Evolutionary conservation across 1,139 yeast genomes (phyloP).

Genomic region (Yamadazyma pseudoaaseri): DNA sequence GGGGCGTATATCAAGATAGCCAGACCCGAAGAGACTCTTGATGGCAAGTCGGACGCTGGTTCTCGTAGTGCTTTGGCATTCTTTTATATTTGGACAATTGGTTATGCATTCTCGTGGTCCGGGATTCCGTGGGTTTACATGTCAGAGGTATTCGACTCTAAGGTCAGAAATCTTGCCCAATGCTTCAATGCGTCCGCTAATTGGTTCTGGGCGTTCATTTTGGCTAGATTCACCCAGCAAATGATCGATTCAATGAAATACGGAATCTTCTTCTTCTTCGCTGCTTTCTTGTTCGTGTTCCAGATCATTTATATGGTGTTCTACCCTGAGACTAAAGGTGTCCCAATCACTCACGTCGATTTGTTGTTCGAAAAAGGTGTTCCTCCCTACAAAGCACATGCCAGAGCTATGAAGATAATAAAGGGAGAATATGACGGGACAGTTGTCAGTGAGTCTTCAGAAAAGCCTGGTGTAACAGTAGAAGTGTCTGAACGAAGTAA

Average conservation of each 20-base stretch:
- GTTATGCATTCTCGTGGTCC: constrained; percentile 41
- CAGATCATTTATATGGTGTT: constrained; percentile 32
- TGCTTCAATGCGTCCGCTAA: constrained; percentile 42
- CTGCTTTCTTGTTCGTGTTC: constrained; percentile 31
- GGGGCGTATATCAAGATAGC: constrained; percentile 47
- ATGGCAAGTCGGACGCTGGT: constrained; percentile 24
- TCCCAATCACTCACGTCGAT: constrained; percentile 43
- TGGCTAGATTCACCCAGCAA: constrained; percentile 43
- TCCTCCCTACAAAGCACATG: constrained; percentile 13
- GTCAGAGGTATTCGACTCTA: constrained; percentile 44
- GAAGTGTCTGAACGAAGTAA: no score
- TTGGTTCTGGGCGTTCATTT: constrained; percentile 49
- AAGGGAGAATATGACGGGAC: constrained; percentile 4
- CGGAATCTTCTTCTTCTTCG: constrained; percentile 44
- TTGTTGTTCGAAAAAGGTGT: constrained; percentile 27
- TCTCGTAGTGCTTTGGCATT: constrained; percentile 49
- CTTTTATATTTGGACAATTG: constrained; percentile 45
- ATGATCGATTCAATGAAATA: constrained; percentile 39
- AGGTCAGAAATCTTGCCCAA: constrained; percentile 40
- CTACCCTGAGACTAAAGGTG: constrained; percentile 45
- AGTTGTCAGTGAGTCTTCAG: neutral
- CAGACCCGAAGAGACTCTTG: constrained; percentile 23
- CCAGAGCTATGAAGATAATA: constrained; percentile 10
- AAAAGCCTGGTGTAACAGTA: no score
- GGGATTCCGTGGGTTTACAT: constrained; percentile 50